Percentiles rank a stretch among this genome's conserved stretches.
phyloP scores from a whole-genome alignment of 2,329 filamentous ascomycete genomes.

The Hypoxylon sp. region DNA sequence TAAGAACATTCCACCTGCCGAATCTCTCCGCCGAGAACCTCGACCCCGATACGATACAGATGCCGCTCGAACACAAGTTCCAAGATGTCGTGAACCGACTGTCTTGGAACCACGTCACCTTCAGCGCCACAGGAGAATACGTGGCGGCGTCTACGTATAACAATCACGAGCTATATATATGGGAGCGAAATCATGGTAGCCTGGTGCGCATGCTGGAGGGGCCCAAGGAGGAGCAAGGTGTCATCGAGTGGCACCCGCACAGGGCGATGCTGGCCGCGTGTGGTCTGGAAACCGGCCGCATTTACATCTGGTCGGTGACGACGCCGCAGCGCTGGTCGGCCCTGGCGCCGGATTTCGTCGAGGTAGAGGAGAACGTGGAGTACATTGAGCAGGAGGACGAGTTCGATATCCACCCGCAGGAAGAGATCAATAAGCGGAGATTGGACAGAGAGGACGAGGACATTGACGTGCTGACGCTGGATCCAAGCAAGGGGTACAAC shows the following conservation, averaged over 20 bases:
- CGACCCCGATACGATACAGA: slow-evolving; percentile 83
- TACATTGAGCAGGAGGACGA: slow-evolving; percentile 96
- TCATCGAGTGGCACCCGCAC: slow-evolving; percentile 96
- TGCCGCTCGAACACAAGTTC: slow-evolving; percentile 96
- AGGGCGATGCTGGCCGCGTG: slow-evolving; percentile 88
- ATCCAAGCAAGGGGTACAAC: slow-evolving; percentile 68
- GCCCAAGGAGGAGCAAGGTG: slow-evolving; percentile 93
- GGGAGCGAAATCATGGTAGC: slow-evolving; percentile 93
- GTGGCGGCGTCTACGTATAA: slow-evolving; percentile 97
- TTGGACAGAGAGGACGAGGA: slow-evolving; percentile 93
- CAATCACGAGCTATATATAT: slow-evolving; percentile 98
- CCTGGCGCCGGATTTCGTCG: slow-evolving; percentile 92
- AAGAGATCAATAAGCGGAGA: slow-evolving; percentile 90
- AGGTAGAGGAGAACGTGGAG: slow-evolving; percentile 98
- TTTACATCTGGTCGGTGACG: slow-evolving; percentile 96
- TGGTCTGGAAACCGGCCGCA: slow-evolving; percentile 88
- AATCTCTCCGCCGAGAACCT: slow-evolving; percentile 74
- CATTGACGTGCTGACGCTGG: slow-evolving; percentile 85
- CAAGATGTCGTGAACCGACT: slow-evolving; percentile 95
- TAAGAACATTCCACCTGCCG: slow-evolving; percentile 89
- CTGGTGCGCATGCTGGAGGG: slow-evolving; percentile 97
- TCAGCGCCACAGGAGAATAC: slow-evolving; percentile 93
- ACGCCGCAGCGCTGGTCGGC: slow-evolving; percentile 98
- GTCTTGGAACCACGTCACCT: slow-evolving; percentile 96
- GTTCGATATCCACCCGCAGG: slow-evolving; percentile 95